Evolutionary conservation across 768 basidiomycete species (phyloP), one percentile per base, ranked within the genome.

Genomic region (Roridomyces roridus): DNA sequence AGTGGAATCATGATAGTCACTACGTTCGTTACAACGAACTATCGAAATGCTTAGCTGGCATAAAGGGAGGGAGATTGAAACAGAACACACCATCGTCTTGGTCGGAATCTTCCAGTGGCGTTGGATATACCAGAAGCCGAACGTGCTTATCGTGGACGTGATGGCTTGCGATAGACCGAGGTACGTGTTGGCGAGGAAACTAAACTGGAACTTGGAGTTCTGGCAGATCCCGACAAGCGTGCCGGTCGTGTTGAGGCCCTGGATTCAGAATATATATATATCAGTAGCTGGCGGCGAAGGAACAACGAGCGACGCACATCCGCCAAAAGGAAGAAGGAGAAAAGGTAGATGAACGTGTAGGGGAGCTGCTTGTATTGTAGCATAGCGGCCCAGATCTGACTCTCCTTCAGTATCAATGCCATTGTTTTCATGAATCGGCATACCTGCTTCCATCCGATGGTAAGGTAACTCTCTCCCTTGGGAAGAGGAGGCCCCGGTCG

Each of bases 381-480:
- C 56, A 81, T 66, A 1, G 91, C 89, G 14, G 80, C 74, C 86
- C 91, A 94, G 46, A 94, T 91, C 87, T 92, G 59, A 58, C 17
- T 3, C 56, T 56, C 25, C 15, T 37, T 24, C 26, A 41, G 3
- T 10, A 15, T 45, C 2, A 20, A 8, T 29, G 23, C 15, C 18
- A 28, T 7, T 26, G n/a, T 20, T 23, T 24, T n/a, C 28, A 12
- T 37, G 36, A 39, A 3, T 45, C 24, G 2, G 65, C 70, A n/a
- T 54, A 85, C 89, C 77, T 93, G 91, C 67, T 90, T 92, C 88
- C 89, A 94, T 39, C 93, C 93, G 41, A 95, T 83, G 0, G 91
- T 91, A 24, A 93, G 57, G 65, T 94, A 94, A 55, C 71, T 81
- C 60, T 92, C 86, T 45, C 87, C 87, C 61, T 86, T 87, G 0